phyloP scores from a whole-genome alignment of 495 filamentous ascomycete species.

The Elasticomyces elasticus region DNA sequence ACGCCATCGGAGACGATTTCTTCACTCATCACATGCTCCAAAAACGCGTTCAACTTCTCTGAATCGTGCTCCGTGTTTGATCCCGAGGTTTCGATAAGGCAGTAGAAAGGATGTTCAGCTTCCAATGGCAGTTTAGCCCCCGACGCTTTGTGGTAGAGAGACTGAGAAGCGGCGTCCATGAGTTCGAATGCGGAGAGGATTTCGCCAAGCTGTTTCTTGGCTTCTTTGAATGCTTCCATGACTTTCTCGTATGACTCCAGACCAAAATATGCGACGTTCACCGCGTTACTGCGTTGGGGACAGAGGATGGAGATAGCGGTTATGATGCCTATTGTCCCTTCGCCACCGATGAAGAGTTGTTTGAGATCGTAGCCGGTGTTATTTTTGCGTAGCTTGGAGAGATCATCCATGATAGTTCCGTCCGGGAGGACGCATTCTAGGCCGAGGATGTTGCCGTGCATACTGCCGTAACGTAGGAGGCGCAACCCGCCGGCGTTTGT shows the following conservation, averaged over 20 bases:
- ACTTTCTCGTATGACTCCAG: conserved; percentile 79
- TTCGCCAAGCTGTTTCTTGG: conserved; percentile 81
- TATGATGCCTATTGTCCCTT: conserved; percentile 90
- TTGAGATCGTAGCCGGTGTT: conserved; percentile 98
- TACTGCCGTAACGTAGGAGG: conserved; percentile 80
- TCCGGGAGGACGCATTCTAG: conserved; percentile 88
- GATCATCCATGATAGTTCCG: conserved; percentile 80
- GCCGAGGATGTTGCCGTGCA: conserved; percentile 86
- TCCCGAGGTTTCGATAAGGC: conserved; percentile 88
- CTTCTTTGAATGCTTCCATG: conserved; percentile 69
- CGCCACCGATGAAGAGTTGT: conserved; percentile 90
- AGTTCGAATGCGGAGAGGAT: conserved; percentile 96
- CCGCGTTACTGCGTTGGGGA: conserved; percentile 69
- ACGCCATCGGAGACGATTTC: conserved; percentile 81
- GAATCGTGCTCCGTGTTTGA: conserved; percentile 83
- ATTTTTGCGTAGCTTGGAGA: conserved; percentile 85
- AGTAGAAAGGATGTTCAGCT: conserved; percentile 82
- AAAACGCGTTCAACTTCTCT: conserved; percentile 65
- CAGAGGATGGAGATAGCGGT: conserved; percentile 83
- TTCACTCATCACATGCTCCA: conserved; percentile 81
- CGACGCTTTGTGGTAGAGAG: conserved; percentile 61
- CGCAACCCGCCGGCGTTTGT: conserved; percentile 92
- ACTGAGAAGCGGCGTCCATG: conserved; percentile 79
- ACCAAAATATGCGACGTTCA: conserved; percentile 86
- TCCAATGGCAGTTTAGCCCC: conserved; percentile 70